These are phyloP conservation scores for Saccharomycopsis capsularis DNA, from an alignment of 805 yeast genomes.

Conservation along the genomic window DNA sequence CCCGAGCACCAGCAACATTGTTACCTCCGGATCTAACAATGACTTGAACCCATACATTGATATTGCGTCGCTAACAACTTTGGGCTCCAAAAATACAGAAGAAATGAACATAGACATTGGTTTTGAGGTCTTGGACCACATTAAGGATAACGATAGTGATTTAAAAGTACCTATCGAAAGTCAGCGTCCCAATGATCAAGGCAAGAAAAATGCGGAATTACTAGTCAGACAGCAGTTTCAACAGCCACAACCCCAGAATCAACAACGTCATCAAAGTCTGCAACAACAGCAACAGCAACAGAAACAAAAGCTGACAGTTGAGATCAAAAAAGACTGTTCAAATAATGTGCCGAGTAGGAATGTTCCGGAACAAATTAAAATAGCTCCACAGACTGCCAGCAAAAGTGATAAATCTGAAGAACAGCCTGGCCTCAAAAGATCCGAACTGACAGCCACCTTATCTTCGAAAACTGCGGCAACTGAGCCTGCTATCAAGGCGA, in stretches of 20 bases:
- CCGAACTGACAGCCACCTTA: background rate
- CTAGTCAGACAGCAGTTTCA: too few relatives aligned
- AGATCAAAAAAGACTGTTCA: background rate
- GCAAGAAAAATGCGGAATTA: background rate
- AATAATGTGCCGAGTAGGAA: too few relatives aligned
- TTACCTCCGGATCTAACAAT: background rate
- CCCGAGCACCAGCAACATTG: conserved; percentile 5
- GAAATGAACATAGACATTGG: conserved; percentile 14
- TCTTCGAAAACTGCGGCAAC: background rate
- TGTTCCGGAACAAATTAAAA: background rate
- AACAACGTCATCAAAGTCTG: too few relatives aligned
- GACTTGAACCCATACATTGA: background rate
- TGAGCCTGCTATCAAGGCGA: background rate
- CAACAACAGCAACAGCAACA: too few relatives aligned
- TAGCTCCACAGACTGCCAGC: background rate
- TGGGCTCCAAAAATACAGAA: background rate
- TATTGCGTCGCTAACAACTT: background rate
- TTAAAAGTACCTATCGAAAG: background rate
- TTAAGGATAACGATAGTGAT: background rate
- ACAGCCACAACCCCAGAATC: too few relatives aligned
- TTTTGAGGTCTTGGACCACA: conserved; percentile 12
- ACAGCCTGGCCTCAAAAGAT: background rate
- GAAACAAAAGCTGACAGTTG: too few relatives aligned
- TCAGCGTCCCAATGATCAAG: background rate
- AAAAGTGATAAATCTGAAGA: background rate